phyloP scores from a whole-genome alignment of 2,329 filamentous ascomycete species.

The Aspergillus quadrilineatus region DNA sequence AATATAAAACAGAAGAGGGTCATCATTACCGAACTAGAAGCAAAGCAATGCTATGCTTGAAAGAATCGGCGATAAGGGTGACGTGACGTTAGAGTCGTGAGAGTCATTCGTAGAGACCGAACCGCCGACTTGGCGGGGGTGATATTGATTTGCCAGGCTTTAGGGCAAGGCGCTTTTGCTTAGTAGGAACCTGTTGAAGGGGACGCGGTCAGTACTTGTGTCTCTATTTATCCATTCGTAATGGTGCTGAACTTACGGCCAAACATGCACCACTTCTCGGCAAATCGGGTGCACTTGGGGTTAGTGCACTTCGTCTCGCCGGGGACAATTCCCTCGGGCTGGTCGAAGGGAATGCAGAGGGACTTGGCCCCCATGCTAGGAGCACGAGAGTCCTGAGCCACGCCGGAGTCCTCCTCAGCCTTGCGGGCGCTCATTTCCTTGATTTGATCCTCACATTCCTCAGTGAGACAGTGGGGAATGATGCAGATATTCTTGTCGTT shows the following conservation, averaged over 20 bases:
- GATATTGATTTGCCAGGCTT: background rate
- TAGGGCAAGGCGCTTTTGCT: conserved; percentile 7
- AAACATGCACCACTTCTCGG: conserved; percentile 90
- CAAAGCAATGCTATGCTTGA: background rate
- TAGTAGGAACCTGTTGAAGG: conserved; percentile 30
- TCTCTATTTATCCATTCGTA: no score
- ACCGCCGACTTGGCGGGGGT: background rate
- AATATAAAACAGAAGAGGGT: background rate
- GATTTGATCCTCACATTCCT: conserved; percentile 87
- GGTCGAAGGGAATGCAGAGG: conserved; percentile 78
- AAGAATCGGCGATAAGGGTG: background rate
- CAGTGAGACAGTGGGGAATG: conserved; percentile 83
- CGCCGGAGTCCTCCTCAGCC: conserved; percentile 60
- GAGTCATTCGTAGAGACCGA: conserved; percentile 12
- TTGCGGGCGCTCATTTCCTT: conserved; percentile 86
- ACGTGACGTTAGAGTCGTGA: conserved; percentile 14
- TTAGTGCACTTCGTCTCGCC: conserved; percentile 90
- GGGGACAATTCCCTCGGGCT: conserved; percentile 74
- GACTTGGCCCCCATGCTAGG: conserved; percentile 76
- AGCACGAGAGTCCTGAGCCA: conserved; percentile 69
- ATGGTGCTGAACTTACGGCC: conserved; percentile 57
- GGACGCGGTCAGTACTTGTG: conserved; percentile 6
- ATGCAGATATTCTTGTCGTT: conserved; percentile 90
- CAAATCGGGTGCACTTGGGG: conserved; percentile 74
- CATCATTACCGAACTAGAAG: background rate